Evolutionary conservation across 768 basidiomycete species (phyloP).

Genomic region (Lactarius quietus): DNA sequence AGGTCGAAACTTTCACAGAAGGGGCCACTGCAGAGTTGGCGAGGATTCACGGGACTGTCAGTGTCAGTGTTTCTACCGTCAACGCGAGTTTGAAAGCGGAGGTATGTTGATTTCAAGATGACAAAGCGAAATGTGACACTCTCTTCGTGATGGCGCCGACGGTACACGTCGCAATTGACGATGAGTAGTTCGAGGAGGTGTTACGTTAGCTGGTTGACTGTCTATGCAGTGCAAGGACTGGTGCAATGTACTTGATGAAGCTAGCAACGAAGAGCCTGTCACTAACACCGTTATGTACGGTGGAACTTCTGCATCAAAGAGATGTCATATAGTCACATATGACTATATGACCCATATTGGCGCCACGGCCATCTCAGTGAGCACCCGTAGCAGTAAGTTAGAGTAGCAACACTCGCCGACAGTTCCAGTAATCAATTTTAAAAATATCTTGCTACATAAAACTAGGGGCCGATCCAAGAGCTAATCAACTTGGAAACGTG

Average conservation of each 20-base stretch:
- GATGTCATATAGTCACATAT: too few species aligned
- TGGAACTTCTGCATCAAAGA: neutral
- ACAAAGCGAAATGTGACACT: neutral
- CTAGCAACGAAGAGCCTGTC: neutral
- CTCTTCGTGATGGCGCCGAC: neutral
- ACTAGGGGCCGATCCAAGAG: neutral
- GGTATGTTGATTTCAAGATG: neutral
- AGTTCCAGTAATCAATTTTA: neutral
- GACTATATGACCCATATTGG: neutral
- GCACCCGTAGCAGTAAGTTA: too few species aligned
- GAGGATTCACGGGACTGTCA: neutral
- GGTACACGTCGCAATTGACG: conserved; percentile 1
- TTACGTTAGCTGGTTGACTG: neutral
- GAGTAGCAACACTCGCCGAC: neutral
- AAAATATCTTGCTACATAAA: too few species aligned
- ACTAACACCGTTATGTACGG: conserved; percentile 1
- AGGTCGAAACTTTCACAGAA: neutral
- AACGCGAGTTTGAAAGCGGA: too few species aligned
- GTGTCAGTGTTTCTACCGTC: neutral
- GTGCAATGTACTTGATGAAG: neutral
- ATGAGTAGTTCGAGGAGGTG: neutral
- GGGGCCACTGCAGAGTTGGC: neutral
- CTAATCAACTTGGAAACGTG: neutral
- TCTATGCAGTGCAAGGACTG: neutral
- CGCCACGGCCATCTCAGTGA: neutral